Percentiles rank a stretch among this genome's conserved stretches.
These are phyloP conservation scores for Alisma plantagoaquatica DNA, from an alignment of 106 monocot species.

Conservation along the genomic window DNA sequence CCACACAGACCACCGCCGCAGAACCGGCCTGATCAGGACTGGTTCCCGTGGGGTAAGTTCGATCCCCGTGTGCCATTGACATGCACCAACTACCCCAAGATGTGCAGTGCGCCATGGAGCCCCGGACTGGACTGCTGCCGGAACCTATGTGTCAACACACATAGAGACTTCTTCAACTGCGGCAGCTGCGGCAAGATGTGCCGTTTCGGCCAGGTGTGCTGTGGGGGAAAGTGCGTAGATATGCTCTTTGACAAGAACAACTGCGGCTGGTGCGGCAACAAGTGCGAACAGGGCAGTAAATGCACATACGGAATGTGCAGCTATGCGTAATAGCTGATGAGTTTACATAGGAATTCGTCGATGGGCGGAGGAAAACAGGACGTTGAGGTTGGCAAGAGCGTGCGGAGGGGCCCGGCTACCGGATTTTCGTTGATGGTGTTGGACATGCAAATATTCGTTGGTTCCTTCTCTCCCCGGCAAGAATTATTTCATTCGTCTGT, in stretches of 20 bases:
- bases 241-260: conserved; percentile 1
- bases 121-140: conserved; percentile 7
- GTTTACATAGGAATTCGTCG: no score
- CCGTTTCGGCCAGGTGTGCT: conserved; percentile 5
- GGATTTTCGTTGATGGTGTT: no score
- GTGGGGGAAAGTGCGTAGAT: not conserved
- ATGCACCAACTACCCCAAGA: conserved; percentile 1
- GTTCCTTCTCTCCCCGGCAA: no score
- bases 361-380: no score
- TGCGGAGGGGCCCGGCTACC: no score
- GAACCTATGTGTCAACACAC: conserved; percentile 6
- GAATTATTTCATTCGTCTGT: no score
- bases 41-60: not conserved
- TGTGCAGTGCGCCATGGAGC: not conserved
- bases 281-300: not conserved
- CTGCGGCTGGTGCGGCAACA: conserved; percentile 3
- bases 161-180: conserved; percentile 2
- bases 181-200: conserved; percentile 6
- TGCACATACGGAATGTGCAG: conserved; percentile 9
- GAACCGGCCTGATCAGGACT: conserved; percentile 7
- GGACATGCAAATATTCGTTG: no score
- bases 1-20: not conserved
- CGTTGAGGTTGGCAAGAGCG: no score
- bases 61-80: not conserved
- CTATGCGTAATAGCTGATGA: not conserved